Evolutionary conservation across 2,329 filamentous ascomycete species (phyloP), one percentile per base, ranked within the genome.

Genomic region (Colletotrichum sp.): DNA sequence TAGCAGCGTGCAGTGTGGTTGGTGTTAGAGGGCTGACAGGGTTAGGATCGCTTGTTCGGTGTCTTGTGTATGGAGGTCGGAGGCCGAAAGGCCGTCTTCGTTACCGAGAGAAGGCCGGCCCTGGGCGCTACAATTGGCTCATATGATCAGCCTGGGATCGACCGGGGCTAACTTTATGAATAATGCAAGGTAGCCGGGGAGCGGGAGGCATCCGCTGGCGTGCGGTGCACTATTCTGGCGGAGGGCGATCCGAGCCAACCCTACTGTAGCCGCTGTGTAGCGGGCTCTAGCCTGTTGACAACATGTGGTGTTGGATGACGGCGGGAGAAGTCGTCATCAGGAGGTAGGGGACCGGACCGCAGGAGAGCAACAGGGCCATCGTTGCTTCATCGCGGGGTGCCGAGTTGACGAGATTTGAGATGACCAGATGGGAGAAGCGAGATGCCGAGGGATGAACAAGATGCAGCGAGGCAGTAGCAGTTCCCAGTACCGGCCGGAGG

Each of bases 81-180:
- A 76, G 71, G 71, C 75, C 75, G 75, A 76, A 76, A 76, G 30
- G 71, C 75, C 75, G 73, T 64, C 28, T 59, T 72, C 13, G 75
- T 75, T 62, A 44, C 75, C 75, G 66, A 76, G 32, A 75, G 60
- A 66, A 30, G 49, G 52, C 52, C 21, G 66, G 18, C 15, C 8
- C 8, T 28, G 57, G 44, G 21, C 1, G n/a, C 39, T 68, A 26
- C 24, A 21, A 67, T 66, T 57, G 64, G 63, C 63, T n/a, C n/a
- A 57, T 36, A 69, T 72, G 55, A 65, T 67, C 59, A 34, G 34
- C 49, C 59, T 57, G 30, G 71, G 59, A 76, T 76, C 73, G 44
- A 32, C 36, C 44, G 49, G 73, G 75, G 30, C 32, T 28, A 36
- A 76, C 71, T 70, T 70, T 66, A 60, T 71, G 75, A 64, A 76